phyloP scores from a whole-genome alignment of 2,329 filamentous ascomycete genomes.

The Cladobotryum protrusum region DNA sequence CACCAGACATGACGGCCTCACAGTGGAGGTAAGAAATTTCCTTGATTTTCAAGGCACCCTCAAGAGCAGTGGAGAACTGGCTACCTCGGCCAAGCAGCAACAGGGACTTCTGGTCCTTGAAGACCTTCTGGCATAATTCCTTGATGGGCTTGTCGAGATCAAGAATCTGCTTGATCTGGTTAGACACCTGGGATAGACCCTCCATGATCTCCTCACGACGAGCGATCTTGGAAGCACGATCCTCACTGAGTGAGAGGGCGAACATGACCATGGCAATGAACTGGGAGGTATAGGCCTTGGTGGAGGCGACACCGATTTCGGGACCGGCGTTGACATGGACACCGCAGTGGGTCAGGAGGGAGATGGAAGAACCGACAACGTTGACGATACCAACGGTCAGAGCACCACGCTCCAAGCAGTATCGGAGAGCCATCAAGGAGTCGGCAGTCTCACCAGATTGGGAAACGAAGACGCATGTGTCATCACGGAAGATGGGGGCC shows the following conservation, averaged over 20 bases:
- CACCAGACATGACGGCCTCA: conserved; percentile 99
- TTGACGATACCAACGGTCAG: conserved; percentile 98
- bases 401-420: conserved; percentile 96
- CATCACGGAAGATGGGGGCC: conserved; percentile 97
- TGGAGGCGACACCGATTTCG: conserved; percentile 97
- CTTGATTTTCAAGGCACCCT: conserved; percentile 99
- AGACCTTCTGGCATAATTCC: conserved; percentile 80
- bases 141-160: conserved; percentile 92
- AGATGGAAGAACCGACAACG: conserved; percentile 97
- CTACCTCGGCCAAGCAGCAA: conserved; percentile 89
- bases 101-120: conserved; percentile 96
- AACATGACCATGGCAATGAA: conserved; percentile 99
- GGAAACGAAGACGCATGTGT: conserved; percentile 97
- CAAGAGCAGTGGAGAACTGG: conserved; percentile 93
- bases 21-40: conserved; percentile 99
- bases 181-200: conserved; percentile 78
- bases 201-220: conserved; percentile 95
- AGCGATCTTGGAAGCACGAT: conserved; percentile 89
- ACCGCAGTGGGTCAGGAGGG: conserved; percentile 97
- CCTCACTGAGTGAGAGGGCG: conserved; percentile 89
- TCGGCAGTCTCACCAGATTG: conserved; percentile 98
- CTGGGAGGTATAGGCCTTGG: conserved; percentile 98
- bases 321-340: conserved; percentile 99
- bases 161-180: conserved; percentile 87
- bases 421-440: conserved; percentile 91